Evolutionary conservation across 305 asterid genomes (phyloP), one percentile per base, ranked within the genome.

Genomic region (Withania somnifera): DNA sequence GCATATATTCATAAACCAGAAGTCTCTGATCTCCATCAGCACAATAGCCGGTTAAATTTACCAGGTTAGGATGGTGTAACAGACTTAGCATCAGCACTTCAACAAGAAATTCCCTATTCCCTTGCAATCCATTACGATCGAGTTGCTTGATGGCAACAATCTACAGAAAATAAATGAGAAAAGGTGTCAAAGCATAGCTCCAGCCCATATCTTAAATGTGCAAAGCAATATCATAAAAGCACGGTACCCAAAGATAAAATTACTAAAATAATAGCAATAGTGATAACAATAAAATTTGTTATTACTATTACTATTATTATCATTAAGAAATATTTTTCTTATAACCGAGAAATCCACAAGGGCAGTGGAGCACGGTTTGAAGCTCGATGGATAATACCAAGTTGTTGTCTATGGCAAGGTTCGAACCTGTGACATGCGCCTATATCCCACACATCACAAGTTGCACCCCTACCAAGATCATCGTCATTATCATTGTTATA

Each of bases 1-100:
- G 88, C 98, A 94, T 94, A 82, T 90, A 94, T 78, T 92, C 93
- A 30, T 93, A 93, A 58, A 93, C 97, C 4, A 94, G 89, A 86
- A 93, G 95, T 30, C 98, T 92, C 81, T 93, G 98, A 85, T 93
- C 98, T 84, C 98, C 98, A 83, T 93, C 98, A 26, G 98, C 97
- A 79, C 98, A 92, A 52, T 93, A 93, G 67, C 98, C 97, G 22
- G 89, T 92, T 56, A 93, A 89, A 88, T 91, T 93, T 67, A 93
- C 98, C 8, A 93, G 93, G 86, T 93, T 91, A 40, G 95, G 85
- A 83, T 93, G 97, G 86, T 93, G 94, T 24, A 92, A 89, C 28
- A 93, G 85, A 85, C 95, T 91, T 87, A 94, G 82, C 97, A 91
- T 94, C 87, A 94, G 83, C 28, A 94, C 98, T 90, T 94, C 98